These are phyloP conservation scores for Neonectria sp. DNA, from an alignment of 2,329 filamentous ascomycete genomes.

Conservation along the genomic window DNA sequence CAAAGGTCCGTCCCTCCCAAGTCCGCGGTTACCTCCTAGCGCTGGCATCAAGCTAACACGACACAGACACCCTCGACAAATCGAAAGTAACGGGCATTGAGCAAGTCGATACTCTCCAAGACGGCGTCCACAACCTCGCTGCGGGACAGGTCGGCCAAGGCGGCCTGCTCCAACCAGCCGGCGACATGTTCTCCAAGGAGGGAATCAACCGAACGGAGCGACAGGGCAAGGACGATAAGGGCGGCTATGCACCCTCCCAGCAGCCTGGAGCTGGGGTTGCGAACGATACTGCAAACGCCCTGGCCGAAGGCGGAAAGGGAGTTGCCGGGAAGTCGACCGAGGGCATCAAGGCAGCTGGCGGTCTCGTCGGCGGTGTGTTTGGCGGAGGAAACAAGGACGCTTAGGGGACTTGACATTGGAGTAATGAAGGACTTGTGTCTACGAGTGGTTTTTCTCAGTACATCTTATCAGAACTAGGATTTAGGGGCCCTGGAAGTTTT, in stretches of 20 bases:
- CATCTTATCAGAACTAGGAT: neutral
- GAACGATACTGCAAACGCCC: slow-evolving; percentile 45
- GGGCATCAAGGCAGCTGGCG: slow-evolving; percentile 50
- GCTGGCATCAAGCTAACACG: slow-evolving; percentile 21
- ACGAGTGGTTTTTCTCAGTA: neutral
- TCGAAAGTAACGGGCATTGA: slow-evolving; percentile 78
- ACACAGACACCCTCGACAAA: slow-evolving; percentile 74
- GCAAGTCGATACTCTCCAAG: slow-evolving; percentile 78
- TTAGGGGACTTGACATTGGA: neutral
- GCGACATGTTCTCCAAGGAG: slow-evolving; percentile 74
- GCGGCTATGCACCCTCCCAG: slow-evolving; percentile 60
- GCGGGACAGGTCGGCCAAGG: slow-evolving; percentile 77
- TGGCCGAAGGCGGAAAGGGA: slow-evolving; percentile 52
- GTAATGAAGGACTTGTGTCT: neutral
- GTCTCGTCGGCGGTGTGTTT: slow-evolving; percentile 53
- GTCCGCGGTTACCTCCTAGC: no score
- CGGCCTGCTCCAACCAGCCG: slow-evolving; percentile 75
- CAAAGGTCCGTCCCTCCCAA: slow-evolving; percentile 66
- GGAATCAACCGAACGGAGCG: slow-evolving; percentile 77
- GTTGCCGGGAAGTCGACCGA: slow-evolving; percentile 46
- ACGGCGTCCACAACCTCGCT: slow-evolving; percentile 75
- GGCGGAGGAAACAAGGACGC: slow-evolving; percentile 49
- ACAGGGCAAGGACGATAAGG: slow-evolving; percentile 73
- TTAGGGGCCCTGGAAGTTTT: slow-evolving; percentile 8
- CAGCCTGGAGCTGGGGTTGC: slow-evolving; percentile 48